A percentile compares a stretch with the other conserved stretches of the same genome.
Conservation (phyloP, 768 basidiomycete genomes). For the Austroboletus eburneus region DNA sequence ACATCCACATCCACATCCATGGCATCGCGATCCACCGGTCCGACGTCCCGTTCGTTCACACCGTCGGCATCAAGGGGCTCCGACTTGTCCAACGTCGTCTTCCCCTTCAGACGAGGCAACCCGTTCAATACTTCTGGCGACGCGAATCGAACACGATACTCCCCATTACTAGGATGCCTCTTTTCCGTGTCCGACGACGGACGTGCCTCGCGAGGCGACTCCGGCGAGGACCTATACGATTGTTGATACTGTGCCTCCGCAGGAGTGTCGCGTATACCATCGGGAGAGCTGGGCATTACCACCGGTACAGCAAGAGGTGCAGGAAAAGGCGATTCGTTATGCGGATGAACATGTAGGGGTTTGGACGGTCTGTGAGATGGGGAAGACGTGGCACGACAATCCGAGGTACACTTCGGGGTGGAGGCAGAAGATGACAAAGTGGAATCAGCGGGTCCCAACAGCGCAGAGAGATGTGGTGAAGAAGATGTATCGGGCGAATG, state of each 20-base stretch:
- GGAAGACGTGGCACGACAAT: conserved; percentile 9
- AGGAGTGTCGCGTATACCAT: conserved; percentile 21
- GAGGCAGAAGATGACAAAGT: background rate
- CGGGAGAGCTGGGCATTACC: conserved; percentile 6
- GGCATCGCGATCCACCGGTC: conserved; percentile 4
- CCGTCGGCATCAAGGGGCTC: background rate
- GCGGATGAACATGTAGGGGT: conserved; percentile 26
- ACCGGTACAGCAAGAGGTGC: conserved; percentile 7
- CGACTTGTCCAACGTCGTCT: background rate
- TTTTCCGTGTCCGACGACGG: conserved; percentile 8
- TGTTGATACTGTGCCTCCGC: conserved; percentile 20
- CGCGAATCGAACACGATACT: conserved; percentile 27
- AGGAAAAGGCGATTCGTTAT: conserved; percentile 11
- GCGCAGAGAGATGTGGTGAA: conserved; percentile 7
- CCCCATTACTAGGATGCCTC: conserved; percentile 10
- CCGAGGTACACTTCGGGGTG: background rate
- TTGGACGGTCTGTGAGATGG: conserved; percentile 21
- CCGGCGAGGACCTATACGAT: conserved; percentile 13
- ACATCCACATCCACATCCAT: conserved; percentile 22
- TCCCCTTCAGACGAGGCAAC: conserved; percentile 10
- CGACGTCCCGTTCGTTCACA: background rate
- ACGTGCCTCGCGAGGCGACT: conserved; percentile 1
- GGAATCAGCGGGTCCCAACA: conserved; percentile 9
- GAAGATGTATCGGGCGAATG: conserved; percentile 30
- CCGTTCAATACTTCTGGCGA: conserved; percentile 28